Evolutionary conservation across 2,329 filamentous ascomycete species (phyloP).

Genomic region (Pyrenophora graminea): DNA sequence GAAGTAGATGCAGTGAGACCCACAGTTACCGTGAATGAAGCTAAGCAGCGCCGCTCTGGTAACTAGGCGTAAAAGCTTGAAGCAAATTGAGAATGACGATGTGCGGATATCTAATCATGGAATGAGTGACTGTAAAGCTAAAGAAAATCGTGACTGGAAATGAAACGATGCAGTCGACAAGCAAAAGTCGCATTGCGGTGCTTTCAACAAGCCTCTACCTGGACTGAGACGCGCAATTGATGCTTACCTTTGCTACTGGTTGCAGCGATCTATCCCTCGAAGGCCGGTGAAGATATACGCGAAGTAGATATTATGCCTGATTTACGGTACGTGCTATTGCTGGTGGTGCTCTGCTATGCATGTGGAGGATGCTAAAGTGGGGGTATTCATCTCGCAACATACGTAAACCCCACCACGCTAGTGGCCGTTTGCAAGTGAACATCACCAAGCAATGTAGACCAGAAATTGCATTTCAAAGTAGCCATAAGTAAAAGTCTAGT

Average conservation of each 20-base stretch:
- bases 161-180: background rate
- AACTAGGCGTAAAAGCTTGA: background rate
- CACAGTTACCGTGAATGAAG: background rate
- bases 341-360: background rate
- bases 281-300: no score
- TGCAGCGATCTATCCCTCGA: background rate
- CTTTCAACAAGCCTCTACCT: no score
- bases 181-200: background rate
- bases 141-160: background rate
- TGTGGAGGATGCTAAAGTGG: conserved; percentile 6
- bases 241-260: background rate
- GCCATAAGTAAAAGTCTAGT: background rate
- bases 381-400: background rate
- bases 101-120: background rate
- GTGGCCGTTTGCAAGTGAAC: background rate
- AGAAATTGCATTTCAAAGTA: no score
- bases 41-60: background rate
- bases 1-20: background rate
- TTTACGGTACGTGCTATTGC: background rate
- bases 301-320: background rate
- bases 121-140: background rate
- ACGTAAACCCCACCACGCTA: conserved; percentile 8
- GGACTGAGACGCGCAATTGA: background rate
- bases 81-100: background rate
- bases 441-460: no score